Conservation (phyloP, 2,329 filamentous ascomycete genomes). For the Pestalotiopsis fici region DNA sequence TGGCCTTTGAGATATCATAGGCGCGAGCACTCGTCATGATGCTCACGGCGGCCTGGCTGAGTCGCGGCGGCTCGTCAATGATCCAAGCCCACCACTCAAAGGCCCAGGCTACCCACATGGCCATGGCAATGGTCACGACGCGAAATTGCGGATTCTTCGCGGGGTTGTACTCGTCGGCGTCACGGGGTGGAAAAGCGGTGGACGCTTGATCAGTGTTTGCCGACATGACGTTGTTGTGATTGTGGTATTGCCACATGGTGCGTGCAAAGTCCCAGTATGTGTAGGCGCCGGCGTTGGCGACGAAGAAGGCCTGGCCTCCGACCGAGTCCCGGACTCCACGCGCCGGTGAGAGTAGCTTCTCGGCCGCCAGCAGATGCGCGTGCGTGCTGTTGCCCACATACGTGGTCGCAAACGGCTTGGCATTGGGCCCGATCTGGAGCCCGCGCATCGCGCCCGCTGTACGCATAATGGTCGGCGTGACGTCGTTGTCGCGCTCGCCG, state of each 20-base stretch:
- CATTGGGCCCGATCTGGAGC: background rate
- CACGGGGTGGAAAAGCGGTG: background rate
- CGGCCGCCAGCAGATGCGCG: slow-evolving; percentile 6
- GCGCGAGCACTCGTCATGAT: background rate
- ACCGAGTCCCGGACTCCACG: background rate
- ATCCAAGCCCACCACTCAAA: slow-evolving; percentile 3
- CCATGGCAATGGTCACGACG: background rate
- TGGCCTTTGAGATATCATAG: background rate
- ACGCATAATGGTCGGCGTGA: background rate
- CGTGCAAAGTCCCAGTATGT: slow-evolving; percentile 1
- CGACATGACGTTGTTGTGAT: background rate
- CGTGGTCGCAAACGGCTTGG: background rate
- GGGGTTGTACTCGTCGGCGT: background rate
- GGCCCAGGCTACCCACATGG: background rate
- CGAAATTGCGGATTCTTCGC: background rate
- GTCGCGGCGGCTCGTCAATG: background rate
- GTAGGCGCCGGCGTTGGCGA: background rate
- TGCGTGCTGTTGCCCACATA: slow-evolving; percentile 5
- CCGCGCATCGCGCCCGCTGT: background rate
- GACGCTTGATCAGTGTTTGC: background rate
- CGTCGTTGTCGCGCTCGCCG: slow-evolving; percentile 6
- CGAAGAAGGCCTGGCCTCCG: slow-evolving; percentile 1
- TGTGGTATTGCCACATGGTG: background rate
- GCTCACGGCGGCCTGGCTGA: background rate
- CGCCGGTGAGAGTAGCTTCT: background rate